These are phyloP conservation scores for Candida patagonica DNA, from an alignment of 805 yeast species.

Conservation along the genomic window DNA sequence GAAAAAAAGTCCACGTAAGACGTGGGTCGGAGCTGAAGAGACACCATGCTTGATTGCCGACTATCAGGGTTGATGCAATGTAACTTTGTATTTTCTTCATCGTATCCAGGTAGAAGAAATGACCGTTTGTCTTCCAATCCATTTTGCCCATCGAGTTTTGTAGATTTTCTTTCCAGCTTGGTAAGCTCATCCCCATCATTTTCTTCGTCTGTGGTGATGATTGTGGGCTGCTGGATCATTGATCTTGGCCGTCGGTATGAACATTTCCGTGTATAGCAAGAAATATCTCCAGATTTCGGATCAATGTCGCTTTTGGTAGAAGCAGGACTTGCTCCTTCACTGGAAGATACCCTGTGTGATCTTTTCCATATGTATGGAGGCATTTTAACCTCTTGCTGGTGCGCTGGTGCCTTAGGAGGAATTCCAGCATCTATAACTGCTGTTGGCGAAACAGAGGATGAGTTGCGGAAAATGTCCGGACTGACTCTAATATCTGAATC, in stretches of 20 bases:
- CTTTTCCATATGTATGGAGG: neutral
- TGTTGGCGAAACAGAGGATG: neutral
- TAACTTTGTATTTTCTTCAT: slow-evolving; percentile 9
- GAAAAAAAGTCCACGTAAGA: slow-evolving; percentile 1
- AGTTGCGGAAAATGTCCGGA: neutral
- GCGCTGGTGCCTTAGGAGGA: slow-evolving; percentile 22
- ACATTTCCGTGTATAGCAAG: slow-evolving; percentile 14
- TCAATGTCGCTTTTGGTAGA: neutral
- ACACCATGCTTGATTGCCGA: slow-evolving; percentile 1
- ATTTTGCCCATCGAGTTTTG: neutral
- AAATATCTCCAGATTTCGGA: neutral
- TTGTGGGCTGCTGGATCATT: neutral
- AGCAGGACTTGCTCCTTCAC: neutral
- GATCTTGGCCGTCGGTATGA: slow-evolving; percentile 7
- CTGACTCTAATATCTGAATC: too few relatives aligned
- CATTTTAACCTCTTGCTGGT: slow-evolving; percentile 10
- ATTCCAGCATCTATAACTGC: slow-evolving; percentile 19
- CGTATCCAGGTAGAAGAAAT: slow-evolving; percentile 16
- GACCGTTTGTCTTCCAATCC: neutral
- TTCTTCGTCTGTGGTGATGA: neutral
- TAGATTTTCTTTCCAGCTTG: too few relatives aligned
- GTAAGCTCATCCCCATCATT: too few relatives aligned
- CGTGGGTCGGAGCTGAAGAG: too few relatives aligned
- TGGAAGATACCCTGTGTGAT: neutral
- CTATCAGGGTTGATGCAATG: slow-evolving; percentile 13